Conservation (phyloP, 192 early-diverging fungal species). For the Kickxella alabastrina region DNA sequence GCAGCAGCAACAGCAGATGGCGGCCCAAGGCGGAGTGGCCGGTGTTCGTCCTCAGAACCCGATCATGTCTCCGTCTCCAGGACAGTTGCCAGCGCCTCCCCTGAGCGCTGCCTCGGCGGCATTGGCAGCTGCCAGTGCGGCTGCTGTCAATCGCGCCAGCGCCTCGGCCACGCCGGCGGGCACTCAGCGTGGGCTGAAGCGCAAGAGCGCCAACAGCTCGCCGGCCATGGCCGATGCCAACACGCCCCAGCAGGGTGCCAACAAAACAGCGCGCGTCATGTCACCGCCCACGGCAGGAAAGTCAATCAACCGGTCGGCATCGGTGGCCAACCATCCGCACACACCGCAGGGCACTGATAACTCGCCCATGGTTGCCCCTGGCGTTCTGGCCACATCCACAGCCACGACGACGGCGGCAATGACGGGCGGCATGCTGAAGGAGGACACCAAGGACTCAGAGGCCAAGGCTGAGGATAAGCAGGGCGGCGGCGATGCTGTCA, state of each 20-base stretch:
- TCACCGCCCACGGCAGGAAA: slow-evolving; percentile 14
- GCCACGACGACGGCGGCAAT: background rate
- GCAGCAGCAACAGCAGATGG: slow-evolving; percentile 20
- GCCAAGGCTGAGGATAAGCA: background rate
- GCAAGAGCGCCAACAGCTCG: slow-evolving; percentile 47
- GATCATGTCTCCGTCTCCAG: slow-evolving; percentile 23
- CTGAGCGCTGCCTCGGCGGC: slow-evolving; percentile 1
- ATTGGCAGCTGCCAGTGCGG: background rate
- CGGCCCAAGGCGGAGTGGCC: slow-evolving; percentile 5
- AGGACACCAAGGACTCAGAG: background rate
- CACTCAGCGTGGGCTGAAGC: slow-evolving; percentile 36
- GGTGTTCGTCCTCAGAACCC: slow-evolving; percentile 17
- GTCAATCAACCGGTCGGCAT: slow-evolving; percentile 8
- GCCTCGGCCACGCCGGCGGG: slow-evolving; percentile 16
- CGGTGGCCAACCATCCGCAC: slow-evolving; percentile 9
- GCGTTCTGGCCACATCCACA: background rate
- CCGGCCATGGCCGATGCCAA: slow-evolving; percentile 14
- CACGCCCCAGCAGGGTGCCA: slow-evolving; percentile 6
- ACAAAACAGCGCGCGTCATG: slow-evolving; percentile 38
- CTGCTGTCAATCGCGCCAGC: background rate
- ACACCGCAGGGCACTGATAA: background rate
- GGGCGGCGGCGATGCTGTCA: too few relatives aligned
- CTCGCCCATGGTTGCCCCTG: background rate
- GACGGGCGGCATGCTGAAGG: background rate
- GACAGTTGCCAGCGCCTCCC: slow-evolving; percentile 5